These are phyloP conservation scores for Decorospora gaudefroyi DNA, from an alignment of 2,329 filamentous ascomycete genomes.

Conservation along the genomic window DNA sequence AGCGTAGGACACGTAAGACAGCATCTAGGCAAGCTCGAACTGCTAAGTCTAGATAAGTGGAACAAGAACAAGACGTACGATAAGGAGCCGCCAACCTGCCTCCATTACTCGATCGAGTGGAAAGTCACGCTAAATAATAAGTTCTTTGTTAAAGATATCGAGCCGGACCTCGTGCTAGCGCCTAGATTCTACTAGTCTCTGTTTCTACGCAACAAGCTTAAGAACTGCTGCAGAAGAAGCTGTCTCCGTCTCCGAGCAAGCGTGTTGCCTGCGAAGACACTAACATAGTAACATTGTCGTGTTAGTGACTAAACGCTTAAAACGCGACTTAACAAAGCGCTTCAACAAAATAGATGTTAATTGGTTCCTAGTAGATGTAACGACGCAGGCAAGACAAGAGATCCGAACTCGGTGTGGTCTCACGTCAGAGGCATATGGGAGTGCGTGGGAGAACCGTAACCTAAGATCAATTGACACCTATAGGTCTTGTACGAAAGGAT, in stretches of 20 bases:
- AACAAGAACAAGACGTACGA: conserved; percentile 21
- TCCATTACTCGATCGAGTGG: conserved; percentile 36
- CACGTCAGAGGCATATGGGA: too few relatives aligned
- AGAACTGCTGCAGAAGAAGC: conserved; percentile 15
- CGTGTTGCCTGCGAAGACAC: conserved; percentile 12
- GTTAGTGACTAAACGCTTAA: conserved; percentile 28
- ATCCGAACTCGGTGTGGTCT: too few relatives aligned
- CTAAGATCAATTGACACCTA: too few relatives aligned
- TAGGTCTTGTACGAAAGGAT: too few relatives aligned
- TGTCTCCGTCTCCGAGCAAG: conserved; percentile 5
- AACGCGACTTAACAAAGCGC: conserved; percentile 36
- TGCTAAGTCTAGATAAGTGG: conserved; percentile 14
- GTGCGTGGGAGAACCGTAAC: too few relatives aligned
- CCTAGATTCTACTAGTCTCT: conserved; percentile 14
- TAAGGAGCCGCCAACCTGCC: conserved; percentile 22
- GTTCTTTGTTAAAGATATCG: conserved; percentile 29
- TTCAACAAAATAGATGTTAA: conserved; percentile 36
- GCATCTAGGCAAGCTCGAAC: conserved; percentile 7
- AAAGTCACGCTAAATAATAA: conserved; percentile 29
- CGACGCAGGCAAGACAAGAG: too few relatives aligned
- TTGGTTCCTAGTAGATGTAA: conserved; percentile 36
- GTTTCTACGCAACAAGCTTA: conserved; percentile 10
- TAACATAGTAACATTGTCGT: conserved; percentile 20
- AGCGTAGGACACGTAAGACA: neutral
- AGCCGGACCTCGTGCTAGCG: conserved; percentile 31